These are phyloP conservation scores for Lactarius hatsudake DNA, from an alignment of 768 basidiomycete genomes.

Conservation along the genomic window DNA sequence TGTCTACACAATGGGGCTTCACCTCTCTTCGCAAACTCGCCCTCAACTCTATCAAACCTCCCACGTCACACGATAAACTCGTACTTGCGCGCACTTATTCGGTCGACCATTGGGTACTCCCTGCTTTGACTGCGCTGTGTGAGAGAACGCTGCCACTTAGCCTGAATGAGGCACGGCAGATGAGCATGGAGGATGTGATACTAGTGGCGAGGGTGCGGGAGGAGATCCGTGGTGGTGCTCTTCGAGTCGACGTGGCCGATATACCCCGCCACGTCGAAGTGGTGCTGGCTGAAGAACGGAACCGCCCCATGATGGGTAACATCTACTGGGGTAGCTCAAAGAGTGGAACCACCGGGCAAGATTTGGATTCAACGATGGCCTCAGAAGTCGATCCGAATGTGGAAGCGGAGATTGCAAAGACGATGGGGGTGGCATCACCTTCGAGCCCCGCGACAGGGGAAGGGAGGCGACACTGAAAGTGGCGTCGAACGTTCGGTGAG, in stretches of 20 bases:
- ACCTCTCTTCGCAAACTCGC: slow-evolving; percentile 21
- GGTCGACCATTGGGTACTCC: slow-evolving; percentile 18
- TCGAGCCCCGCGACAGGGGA: not conserved
- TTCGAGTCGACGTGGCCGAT: slow-evolving; percentile 1
- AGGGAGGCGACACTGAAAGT: not conserved
- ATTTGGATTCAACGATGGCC: not conserved
- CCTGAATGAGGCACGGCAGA: slow-evolving; percentile 15
- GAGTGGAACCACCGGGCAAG: not conserved
- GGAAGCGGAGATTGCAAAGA: not conserved
- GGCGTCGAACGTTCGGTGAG: not conserved
- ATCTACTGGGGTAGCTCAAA: not conserved
- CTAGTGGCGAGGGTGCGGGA: slow-evolving; percentile 2
- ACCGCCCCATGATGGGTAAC: not conserved
- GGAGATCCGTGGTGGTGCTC: not conserved
- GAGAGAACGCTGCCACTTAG: slow-evolving; percentile 11
- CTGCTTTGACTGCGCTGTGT: slow-evolving; percentile 22
- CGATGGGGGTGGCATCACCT: not conserved
- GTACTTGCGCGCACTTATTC: slow-evolving; percentile 10
- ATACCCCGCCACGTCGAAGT: slow-evolving; percentile 3
- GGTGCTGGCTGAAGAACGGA: not conserved
- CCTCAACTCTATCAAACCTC: not conserved
- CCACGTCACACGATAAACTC: slow-evolving; percentile 7
- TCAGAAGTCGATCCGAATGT: not conserved
- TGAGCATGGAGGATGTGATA: slow-evolving; percentile 21
- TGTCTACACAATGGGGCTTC: slow-evolving; percentile 33